phyloP scores from a whole-genome alignment of 371 early-diverging fungal species.

The Entomophthora muscae region DNA sequence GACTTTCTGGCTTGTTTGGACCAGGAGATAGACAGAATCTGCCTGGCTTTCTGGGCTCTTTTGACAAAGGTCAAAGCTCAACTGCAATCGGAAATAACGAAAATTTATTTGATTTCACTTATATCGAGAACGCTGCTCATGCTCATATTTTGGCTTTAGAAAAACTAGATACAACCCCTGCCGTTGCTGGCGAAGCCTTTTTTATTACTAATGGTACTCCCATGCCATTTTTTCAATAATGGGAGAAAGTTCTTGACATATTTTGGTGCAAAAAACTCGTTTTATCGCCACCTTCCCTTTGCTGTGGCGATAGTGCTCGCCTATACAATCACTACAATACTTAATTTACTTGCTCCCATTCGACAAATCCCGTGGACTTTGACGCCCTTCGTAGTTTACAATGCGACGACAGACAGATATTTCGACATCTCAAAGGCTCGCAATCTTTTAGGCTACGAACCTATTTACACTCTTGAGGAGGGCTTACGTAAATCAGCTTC shows the following conservation, averaged over 20 bases:
- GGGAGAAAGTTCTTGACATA: conserved; percentile 41
- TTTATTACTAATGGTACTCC: conserved; percentile 86
- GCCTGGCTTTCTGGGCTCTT: conserved; percentile 54
- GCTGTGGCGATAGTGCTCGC: conserved; percentile 28
- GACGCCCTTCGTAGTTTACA: conserved; percentile 40
- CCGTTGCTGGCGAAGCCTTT: conserved; percentile 42
- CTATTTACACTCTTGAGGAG: conserved; percentile 49
- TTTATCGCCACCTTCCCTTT: conserved; percentile 23
- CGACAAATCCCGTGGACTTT: conserved; percentile 22
- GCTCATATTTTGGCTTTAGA: conserved; percentile 80
- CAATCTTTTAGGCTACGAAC: conserved; percentile 55
- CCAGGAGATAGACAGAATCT: conserved; percentile 77
- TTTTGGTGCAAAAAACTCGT: conserved; percentile 24
- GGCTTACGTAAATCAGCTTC: conserved; percentile 17
- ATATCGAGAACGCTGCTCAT: conserved; percentile 82
- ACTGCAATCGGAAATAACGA: conserved; percentile 77
- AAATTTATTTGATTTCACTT: conserved; percentile 78
- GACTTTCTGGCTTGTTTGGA: conserved; percentile 88
- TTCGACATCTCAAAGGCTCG: conserved; percentile 66
- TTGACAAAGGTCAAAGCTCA: conserved; percentile 46
- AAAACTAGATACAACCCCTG: conserved; percentile 28
- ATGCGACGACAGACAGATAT: conserved; percentile 56
- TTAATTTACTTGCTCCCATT: neutral
- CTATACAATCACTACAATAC: conserved; percentile 23
- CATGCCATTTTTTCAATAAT: conserved; percentile 84